Evolutionary conservation across 805 yeast genomes (phyloP).

Genomic region (Barnettozyma wickerhamii): DNA sequence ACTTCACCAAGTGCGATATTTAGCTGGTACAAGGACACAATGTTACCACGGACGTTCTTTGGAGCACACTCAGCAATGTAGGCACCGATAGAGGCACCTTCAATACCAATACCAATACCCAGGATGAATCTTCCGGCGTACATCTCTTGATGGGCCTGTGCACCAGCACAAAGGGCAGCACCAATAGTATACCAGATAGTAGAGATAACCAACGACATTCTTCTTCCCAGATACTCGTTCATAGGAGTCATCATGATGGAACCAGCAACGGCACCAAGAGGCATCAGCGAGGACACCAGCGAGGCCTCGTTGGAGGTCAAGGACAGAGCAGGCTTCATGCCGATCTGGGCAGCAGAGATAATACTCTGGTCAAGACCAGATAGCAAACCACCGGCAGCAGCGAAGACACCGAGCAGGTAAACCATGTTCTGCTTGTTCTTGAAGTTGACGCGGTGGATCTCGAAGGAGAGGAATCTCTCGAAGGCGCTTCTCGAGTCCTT

Average conservation of each 20-base stretch:
- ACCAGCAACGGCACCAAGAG: constrained; percentile 66
- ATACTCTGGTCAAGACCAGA: constrained; percentile 68
- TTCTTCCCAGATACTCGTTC: constrained; percentile 52
- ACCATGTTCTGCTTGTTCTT: constrained; percentile 43
- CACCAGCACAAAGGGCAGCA: constrained; percentile 54
- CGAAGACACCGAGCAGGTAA: constrained; percentile 47
- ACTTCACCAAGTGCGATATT: constrained; percentile 66
- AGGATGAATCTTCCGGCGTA: constrained; percentile 56
- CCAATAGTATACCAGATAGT: constrained; percentile 60
- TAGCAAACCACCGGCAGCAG: constrained; percentile 59
- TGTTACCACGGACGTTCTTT: constrained; percentile 50
- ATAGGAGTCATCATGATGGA: constrained; percentile 56
- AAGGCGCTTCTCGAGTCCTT: constrained; percentile 31
- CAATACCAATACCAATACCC: constrained; percentile 64
- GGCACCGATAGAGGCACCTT: constrained; percentile 60
- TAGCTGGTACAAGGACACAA: constrained; percentile 61
- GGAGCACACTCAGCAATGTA: constrained; percentile 61
- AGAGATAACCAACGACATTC: constrained; percentile 48
- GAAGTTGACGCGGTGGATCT: constrained; percentile 35
- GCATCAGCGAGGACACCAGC: constrained; percentile 55
- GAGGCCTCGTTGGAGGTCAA: constrained; percentile 43
- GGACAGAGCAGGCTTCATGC: constrained; percentile 39
- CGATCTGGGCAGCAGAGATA: constrained; percentile 58
- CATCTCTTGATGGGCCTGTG: constrained; percentile 42
- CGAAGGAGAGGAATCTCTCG: constrained; percentile 34